Evolutionary conservation across 768 basidiomycete species (phyloP), one percentile per base, ranked within the genome.

Genomic region (Russula ochroleuca): DNA sequence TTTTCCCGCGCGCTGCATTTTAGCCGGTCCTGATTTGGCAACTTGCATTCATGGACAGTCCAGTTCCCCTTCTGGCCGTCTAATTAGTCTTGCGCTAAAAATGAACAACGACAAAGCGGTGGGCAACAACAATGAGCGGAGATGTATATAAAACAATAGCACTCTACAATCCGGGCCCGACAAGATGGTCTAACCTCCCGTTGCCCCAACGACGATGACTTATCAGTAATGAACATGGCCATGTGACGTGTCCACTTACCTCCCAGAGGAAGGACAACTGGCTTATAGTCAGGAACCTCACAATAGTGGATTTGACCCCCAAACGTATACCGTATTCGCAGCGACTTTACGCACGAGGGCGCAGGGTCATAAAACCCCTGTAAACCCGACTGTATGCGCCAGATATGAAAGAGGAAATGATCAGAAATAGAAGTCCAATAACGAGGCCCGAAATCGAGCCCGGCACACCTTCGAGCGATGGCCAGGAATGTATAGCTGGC

Each of bases 351-450:
- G 59, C 81, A 78, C n/a, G 84, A 84, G 15, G 90, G 86, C 19
- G 86, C 85, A 61, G 90, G 89, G 76, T 96, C 93, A 71, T 83
- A 86, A 77, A 97, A 94, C n/a, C 93, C 93, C 70, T 91, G 86
- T 45, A 96, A 78, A 31, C 84, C 82, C 63, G 85, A 78, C 90
- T 89, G 68, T 17, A 49, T 25, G 17, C 33, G 23, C 50, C 50
- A 50, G 25, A 31, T 45, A 13, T 13, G 41, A 63, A 63, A 41
- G 37, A 65, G 38, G 35, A 38, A 43, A 37, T 31, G 47, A 35
- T 38, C 45, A 64, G 38, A 45, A 48, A 37, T 43, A 23, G 43
- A 61, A 47, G 35, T 38, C 17, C 6, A 47, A 31, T 21, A 21
- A 53, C 35, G 19, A 38, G 9, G 23, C 53, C 48, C 37, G 15